A percentile compares a stretch with the other conserved stretches of the same genome.
Conservation (phyloP, 352 stramenopile genomes). For the Aphanomyces stellatus region DNA sequence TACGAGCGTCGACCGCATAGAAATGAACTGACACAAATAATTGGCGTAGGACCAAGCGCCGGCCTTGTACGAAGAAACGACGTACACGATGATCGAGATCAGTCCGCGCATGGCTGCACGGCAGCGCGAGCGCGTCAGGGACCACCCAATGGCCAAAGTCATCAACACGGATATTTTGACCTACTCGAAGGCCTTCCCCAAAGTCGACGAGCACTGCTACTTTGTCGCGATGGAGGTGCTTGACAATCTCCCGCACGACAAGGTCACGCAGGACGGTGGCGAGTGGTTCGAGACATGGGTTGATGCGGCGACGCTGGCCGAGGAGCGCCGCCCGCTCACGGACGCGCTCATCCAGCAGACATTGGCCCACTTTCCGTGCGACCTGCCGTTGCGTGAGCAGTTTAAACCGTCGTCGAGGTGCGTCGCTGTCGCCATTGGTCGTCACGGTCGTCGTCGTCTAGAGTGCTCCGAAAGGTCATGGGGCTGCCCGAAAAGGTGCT, state of each 20-base stretch:
- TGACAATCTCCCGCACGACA: slow-evolving; percentile 89
- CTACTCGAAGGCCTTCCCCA: slow-evolving; percentile 47
- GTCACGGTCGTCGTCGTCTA: neutral
- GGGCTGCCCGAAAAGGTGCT: slow-evolving; percentile 42
- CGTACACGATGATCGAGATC: slow-evolving; percentile 87
- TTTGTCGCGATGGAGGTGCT: slow-evolving; percentile 85
- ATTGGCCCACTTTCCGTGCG: slow-evolving; percentile 59
- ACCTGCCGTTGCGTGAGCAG: slow-evolving; percentile 49
- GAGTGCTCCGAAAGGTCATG: slow-evolving; percentile 42
- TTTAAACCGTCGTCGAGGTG: slow-evolving; percentile 33
- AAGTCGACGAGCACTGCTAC: slow-evolving; percentile 51
- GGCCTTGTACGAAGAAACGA: slow-evolving; percentile 66
- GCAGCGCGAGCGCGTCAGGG: slow-evolving; percentile 51
- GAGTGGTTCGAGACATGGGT: slow-evolving; percentile 74
- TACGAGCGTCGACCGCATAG: neutral
- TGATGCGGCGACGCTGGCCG: slow-evolving; percentile 30
- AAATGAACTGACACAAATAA: neutral
- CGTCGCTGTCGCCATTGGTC: neutral
- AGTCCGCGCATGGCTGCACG: slow-evolving; percentile 77
- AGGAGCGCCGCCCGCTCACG: slow-evolving; percentile 40
- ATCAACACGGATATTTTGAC: slow-evolving; percentile 78
- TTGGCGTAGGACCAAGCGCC: slow-evolving; percentile 33
- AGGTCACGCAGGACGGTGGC: slow-evolving; percentile 62
- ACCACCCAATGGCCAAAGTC: slow-evolving; percentile 56
- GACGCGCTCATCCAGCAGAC: slow-evolving; percentile 70